phyloP scores from a whole-genome alignment of 352 stramenopile species.

The Pythium angustatum region DNA sequence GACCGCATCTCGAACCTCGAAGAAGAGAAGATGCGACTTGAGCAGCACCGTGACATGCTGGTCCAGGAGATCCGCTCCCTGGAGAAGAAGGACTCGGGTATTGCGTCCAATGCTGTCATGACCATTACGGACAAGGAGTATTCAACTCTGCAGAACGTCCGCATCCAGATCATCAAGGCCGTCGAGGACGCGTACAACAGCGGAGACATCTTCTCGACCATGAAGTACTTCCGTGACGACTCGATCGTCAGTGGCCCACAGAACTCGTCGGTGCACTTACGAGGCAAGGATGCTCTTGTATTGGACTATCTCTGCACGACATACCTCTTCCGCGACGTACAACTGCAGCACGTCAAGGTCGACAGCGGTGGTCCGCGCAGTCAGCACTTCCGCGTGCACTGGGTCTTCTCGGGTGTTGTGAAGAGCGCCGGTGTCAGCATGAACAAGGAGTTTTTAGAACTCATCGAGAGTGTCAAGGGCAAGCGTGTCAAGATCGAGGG shows the following conservation, averaged over 20 bases:
- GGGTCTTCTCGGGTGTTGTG: slow-evolving; percentile 72
- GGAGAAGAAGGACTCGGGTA: slow-evolving; percentile 73
- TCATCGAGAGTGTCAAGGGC: slow-evolving; percentile 83
- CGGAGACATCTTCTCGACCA: slow-evolving; percentile 71
- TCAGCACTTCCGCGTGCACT: slow-evolving; percentile 88
- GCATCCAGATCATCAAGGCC: slow-evolving; percentile 81
- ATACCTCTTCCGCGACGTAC: slow-evolving; percentile 76
- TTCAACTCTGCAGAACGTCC: slow-evolving; percentile 67
- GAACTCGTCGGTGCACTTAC: slow-evolving; percentile 83
- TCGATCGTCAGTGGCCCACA: slow-evolving; percentile 86
- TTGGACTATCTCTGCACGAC: slow-evolving; percentile 88
- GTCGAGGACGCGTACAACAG: slow-evolving; percentile 83
- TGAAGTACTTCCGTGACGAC: slow-evolving; percentile 85
- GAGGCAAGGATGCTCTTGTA: slow-evolving; percentile 79
- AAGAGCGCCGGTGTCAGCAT: slow-evolving; percentile 81
- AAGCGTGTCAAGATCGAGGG: slow-evolving; percentile 80
- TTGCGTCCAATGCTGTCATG: slow-evolving; percentile 46
- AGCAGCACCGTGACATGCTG: slow-evolving; percentile 86
- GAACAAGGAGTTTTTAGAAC: slow-evolving; percentile 87
- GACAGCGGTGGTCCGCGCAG: slow-evolving; percentile 79
- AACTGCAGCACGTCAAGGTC: slow-evolving; percentile 78
- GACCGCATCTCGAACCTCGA: slow-evolving; percentile 87
- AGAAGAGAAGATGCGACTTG: slow-evolving; percentile 86
- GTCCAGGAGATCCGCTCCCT: slow-evolving; percentile 84
- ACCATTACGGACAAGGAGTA: slow-evolving; percentile 84